Evolutionary conservation across 805 yeast genomes (phyloP).

Genomic region (Ogataea trehaloabstinens): DNA sequence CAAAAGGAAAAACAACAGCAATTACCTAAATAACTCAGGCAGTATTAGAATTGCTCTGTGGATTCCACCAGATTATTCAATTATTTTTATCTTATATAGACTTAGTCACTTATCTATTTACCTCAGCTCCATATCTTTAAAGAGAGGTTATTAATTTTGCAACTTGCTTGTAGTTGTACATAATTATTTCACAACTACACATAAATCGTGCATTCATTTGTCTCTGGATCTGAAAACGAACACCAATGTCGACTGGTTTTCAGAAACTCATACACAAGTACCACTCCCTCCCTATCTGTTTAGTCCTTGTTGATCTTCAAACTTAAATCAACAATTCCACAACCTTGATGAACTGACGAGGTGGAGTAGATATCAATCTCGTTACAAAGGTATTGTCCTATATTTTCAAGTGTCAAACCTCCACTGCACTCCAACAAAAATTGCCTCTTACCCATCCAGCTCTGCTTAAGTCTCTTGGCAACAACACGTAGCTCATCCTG

Average conservation of each 20-base stretch:
- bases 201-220: no score
- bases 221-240: no score
- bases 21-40: constrained; percentile 30
- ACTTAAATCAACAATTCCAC: constrained; percentile 77
- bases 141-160: no score
- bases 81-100: no score
- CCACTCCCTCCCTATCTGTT: no score
- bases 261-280: no score
- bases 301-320: constrained; percentile 54
- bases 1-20: constrained; percentile 41
- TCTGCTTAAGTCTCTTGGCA: constrained; percentile 58
- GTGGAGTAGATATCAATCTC: constrained; percentile 90
- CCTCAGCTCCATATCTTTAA: no score
- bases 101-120: no score
- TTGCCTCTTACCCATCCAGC: constrained; percentile 46
- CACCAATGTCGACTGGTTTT: no score
- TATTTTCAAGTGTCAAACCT: constrained; percentile 72
- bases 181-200: no score
- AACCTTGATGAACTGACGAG: constrained; percentile 90
- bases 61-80: no score
- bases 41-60: background rate
- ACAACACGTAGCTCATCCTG: constrained; percentile 63
- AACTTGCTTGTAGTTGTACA: no score
- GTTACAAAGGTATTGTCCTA: constrained; percentile 62
- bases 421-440: constrained; percentile 90